A percentile compares a stretch with the other conserved stretches of the same genome.
phyloP scores from a whole-genome alignment of 345 rosid genomes.

The Hibiscus syriacus region DNA sequence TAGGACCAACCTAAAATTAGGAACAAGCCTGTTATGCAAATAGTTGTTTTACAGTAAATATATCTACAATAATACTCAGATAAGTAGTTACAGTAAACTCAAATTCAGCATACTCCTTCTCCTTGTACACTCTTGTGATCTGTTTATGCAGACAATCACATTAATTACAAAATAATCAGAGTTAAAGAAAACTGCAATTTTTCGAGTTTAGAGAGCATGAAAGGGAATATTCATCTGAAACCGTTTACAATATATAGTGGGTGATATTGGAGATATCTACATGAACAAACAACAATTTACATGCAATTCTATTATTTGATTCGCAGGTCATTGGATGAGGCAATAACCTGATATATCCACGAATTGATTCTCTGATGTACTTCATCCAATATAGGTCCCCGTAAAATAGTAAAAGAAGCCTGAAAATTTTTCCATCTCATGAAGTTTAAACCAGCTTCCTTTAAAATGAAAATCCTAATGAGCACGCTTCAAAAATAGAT shows the following conservation, averaged over 20 bases:
- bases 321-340: background rate
- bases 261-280: background rate
- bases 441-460: slow-evolving; percentile 20
- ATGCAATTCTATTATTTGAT: background rate
- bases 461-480: background rate
- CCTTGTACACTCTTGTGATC: background rate
- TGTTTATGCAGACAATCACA: background rate
- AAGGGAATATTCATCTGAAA: background rate
- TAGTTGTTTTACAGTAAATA: background rate
- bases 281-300: background rate
- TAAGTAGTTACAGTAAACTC: background rate
- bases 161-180: background rate
- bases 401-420: slow-evolving; percentile 28
- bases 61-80: background rate
- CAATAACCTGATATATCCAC: slow-evolving; percentile 62
- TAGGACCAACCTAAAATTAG: slow-evolving; percentile 51
- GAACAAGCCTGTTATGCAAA: background rate
- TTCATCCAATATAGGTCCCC: slow-evolving; percentile 60
- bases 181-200: background rate
- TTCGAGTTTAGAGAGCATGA: background rate
- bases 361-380: slow-evolving; percentile 50
- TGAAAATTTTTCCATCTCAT: slow-evolving; percentile 10
- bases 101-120: slow-evolving; percentile 18
- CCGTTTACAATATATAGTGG: background rate
- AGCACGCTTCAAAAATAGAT: slow-evolving; percentile 2